Evolutionary conservation across 176 grass and related monocot species (phyloP), one percentile per base, ranked within the genome.

Genomic region (Hyparrhenia diplandra): DNA sequence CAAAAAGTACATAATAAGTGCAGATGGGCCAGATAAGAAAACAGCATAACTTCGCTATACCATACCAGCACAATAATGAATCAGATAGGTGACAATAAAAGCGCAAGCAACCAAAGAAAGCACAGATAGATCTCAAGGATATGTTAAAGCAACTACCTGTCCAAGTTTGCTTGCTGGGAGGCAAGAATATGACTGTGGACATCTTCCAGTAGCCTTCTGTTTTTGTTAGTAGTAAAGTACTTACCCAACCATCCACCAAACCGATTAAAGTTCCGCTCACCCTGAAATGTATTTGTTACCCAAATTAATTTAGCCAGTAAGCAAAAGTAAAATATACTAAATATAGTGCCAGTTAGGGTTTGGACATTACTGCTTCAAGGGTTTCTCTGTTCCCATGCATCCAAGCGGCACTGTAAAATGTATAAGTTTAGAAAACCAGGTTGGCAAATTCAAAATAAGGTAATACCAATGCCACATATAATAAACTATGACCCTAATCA

Each of bases 231-330:
- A 12, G 97, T 96, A 31, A 93, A 99, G 77, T 99, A 79, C 80
- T 99, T 99, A 10, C 97, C 97, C 72, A 99, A 83, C 97, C 97
- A 99, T 82, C 97, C 97, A 85, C 97, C 97, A 93, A 99, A 99
- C 61, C 97, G 96, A 88, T 99, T 99, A 61, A 92, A 99, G 34
- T 99, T 99, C 10, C 97, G 76, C 61, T 99, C 97, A 78, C 97
- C 97, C 97, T 99, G 87, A 67, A 57, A 80, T 28, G 25, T 6
- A 86, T 78, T 83, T 42, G 41, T 40, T 23, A 82, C 39, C 67
- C 35, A 59, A 61, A 37, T 83, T 61, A 90, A 72, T 80, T 67
- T 77, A 17, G 23, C 13, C 57, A 82, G 59, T 80, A 47, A 65
- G 23, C 20, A 62, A n/a, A 75, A 79, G 30, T 46, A 63, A 73